Evolutionary conservation across 257 asterid genomes (phyloP), one percentile per base, ranked within the genome.

Genomic region (Ballota nigra): DNA sequence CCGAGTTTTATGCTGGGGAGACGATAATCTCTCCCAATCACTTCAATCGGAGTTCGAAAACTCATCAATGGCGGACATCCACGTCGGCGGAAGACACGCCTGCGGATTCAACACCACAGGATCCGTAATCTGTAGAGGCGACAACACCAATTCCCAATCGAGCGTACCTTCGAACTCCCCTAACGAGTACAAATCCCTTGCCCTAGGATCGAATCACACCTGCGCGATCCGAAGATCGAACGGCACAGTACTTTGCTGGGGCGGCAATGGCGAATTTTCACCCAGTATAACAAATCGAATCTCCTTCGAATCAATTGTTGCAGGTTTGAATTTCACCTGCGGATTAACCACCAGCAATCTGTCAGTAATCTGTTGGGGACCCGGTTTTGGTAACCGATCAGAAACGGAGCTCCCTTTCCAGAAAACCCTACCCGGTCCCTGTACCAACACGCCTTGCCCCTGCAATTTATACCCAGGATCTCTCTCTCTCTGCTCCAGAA

Each of bases 311-410:
- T 81, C 86, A 15, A 84, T 93, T 8, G 96, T 83, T 66, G 89
- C 97, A 20, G 97, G 97, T 0, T 41, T 81, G 49, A 77, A 89
- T 79, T 89, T 87, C 77, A 86, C 96, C 5, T 93, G 98, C 34
- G 98, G 98, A 40, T 75, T 93, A 73, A 83, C 80, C 3, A 80
- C 94, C 0, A 81, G 84, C 72, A 87, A 93, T 79, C 86, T 93
- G 51, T 85, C 95, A 0, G 87, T 91, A 11, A 74, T 93, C 29
- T 93, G 98, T 78, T 93, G 97, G 98, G 98, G 98, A 0, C 82
- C 86, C 4, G 96, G 95, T 9, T 93, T 92, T 88, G 75, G 85
- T 52, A 72, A 57, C 60, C 77, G 36, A 34, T 63, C 84, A 12
- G 81, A 80, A 4, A 22, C 51, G n/a, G 73, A 63, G 16, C 85